Evolutionary conservation across 345 rosid genomes (phyloP).

Genomic region (Toxicodendron radicans): DNA sequence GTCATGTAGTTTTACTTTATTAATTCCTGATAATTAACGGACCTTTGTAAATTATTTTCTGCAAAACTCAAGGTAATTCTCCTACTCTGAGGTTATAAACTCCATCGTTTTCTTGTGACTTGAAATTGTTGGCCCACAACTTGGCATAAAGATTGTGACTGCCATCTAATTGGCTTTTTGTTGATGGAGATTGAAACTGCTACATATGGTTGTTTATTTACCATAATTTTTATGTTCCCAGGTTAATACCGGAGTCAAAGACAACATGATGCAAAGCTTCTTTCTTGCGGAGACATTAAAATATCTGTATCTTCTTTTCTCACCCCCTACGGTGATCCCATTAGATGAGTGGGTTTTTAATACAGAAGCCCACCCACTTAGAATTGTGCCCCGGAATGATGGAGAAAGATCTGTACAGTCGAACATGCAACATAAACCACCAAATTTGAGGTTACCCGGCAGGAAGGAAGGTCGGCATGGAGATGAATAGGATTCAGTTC

Average conservation of each 20-base stretch:
- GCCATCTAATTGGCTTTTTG: too few species aligned
- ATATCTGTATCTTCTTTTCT: slow-evolving; percentile 85
- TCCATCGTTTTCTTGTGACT: not conserved
- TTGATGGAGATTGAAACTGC: not conserved
- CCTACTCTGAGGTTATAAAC: not conserved
- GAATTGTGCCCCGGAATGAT: slow-evolving; percentile 55
- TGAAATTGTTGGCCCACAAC: not conserved
- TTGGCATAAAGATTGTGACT: too few species aligned
- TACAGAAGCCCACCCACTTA: slow-evolving; percentile 94
- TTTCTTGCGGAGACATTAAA: slow-evolving; percentile 95
- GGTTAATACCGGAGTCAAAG: slow-evolving; percentile 84
- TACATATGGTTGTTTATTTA: not conserved
- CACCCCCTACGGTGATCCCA: slow-evolving; percentile 77
- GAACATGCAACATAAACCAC: slow-evolving; percentile 18
- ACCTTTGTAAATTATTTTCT: not conserved
- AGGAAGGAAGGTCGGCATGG: slow-evolving; percentile 31
- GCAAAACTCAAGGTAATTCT: not conserved
- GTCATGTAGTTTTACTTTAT: not conserved
- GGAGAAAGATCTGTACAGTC: slow-evolving; percentile 22
- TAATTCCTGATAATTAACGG: not conserved
- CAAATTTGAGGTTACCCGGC: slow-evolving; percentile 22
- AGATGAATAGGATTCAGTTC: slow-evolving; percentile 17
- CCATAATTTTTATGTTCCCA: slow-evolving; percentile 25
- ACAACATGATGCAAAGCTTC: slow-evolving; percentile 98
- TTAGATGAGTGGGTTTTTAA: slow-evolving; percentile 98